These are phyloP conservation scores for Penicillium decumbens DNA, from an alignment of 2,329 filamentous ascomycete genomes.

Conservation along the genomic window DNA sequence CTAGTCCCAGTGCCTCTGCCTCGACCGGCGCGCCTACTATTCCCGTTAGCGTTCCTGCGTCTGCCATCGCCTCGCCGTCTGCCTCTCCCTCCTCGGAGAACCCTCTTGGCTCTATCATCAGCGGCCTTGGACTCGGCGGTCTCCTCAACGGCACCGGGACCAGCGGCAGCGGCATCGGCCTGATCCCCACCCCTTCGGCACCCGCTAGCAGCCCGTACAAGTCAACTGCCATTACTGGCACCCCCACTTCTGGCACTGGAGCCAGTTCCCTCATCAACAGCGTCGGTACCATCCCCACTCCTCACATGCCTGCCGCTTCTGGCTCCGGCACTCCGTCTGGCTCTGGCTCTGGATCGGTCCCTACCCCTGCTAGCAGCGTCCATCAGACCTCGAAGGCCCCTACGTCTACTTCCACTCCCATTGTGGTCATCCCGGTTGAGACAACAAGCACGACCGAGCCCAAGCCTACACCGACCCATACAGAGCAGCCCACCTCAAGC, in stretches of 20 bases:
- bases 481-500: conserved; percentile 26
- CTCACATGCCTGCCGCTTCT: conserved; percentile 13
- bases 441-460: conserved; percentile 41
- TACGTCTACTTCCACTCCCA: conserved; percentile 6
- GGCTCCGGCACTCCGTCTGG: conserved; percentile 2
- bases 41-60: conserved; percentile 26
- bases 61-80: conserved; percentile 8
- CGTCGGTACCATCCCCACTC: conserved; percentile 15
- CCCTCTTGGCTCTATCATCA: conserved; percentile 9
- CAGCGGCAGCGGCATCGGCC: conserved; percentile 15
- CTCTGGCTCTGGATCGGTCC: conserved; percentile 6
- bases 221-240: conserved; percentile 14
- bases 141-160: conserved; percentile 7
- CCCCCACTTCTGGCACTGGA: conserved; percentile 5
- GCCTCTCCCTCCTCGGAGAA: conserved; percentile 5
- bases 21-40: conserved; percentile 17
- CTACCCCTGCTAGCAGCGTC: conserved; percentile 9
- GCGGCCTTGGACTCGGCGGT: conserved; percentile 9
- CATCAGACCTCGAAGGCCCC: conserved; percentile 9
- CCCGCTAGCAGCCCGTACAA: conserved; percentile 6
- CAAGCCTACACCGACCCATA: conserved; percentile 31
- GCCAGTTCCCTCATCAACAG: conserved; percentile 11
- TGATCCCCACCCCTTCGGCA: conserved; percentile 13
- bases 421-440: conserved; percentile 21
- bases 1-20: conserved; percentile 5